Evolutionary conservation across 2,329 filamentous ascomycete species (phyloP).

Genomic region (Aspergillus fischeri): DNA sequence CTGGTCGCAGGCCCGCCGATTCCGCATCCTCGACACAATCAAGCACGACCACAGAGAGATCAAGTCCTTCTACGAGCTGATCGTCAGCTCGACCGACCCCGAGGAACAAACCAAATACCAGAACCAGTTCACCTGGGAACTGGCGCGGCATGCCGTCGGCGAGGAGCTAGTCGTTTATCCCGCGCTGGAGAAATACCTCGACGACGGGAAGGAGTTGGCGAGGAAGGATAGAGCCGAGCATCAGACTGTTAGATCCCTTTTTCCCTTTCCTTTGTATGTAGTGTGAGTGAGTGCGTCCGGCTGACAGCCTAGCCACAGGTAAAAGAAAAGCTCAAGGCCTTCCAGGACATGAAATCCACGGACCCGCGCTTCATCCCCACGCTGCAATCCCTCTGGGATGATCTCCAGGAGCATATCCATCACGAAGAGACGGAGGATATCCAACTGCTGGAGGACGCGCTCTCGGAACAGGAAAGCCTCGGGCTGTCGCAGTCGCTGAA

Average conservation of each 20-base stretch:
- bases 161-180: constrained; percentile 55
- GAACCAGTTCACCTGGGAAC: constrained; percentile 52
- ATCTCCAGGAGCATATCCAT: constrained; percentile 46
- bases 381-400: constrained; percentile 42
- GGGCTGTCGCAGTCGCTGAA: constrained; percentile 43
- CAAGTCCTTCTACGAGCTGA: constrained; percentile 40
- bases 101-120: constrained; percentile 46
- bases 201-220: constrained; percentile 43
- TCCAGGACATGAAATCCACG: constrained; percentile 44
- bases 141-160: constrained; percentile 49
- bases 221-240: constrained; percentile 49
- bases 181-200: constrained; percentile 48
- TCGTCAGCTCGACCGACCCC: constrained; percentile 38
- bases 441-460: constrained; percentile 42
- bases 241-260: constrained; percentile 19
- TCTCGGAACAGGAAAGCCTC: constrained; percentile 35
- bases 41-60: constrained; percentile 42
- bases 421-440: constrained; percentile 51
- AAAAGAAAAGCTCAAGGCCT: constrained; percentile 48
- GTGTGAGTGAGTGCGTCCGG: not conserved
- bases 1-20: not conserved
- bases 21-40: constrained; percentile 35
- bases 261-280: not conserved
- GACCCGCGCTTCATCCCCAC: constrained; percentile 42
- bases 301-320: constrained; percentile 31